These are phyloP conservation scores for Leccinum incarnatum DNA, from an alignment of 768 basidiomycete species.

Conservation along the genomic window DNA sequence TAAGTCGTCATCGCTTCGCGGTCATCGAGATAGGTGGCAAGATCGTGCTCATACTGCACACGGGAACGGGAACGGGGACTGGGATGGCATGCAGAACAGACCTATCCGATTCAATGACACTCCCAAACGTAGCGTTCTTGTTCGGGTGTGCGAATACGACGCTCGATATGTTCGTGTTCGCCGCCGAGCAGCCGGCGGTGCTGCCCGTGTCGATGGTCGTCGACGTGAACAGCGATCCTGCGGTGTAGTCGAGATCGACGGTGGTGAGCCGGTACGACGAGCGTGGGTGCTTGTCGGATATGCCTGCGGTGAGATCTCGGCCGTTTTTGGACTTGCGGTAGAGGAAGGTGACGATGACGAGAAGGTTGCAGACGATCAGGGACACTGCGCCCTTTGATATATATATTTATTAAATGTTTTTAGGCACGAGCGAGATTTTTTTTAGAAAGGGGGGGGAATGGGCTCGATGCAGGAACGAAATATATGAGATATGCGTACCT, in stretches of 20 bases:
- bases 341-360: constrained; percentile 37
- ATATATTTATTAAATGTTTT: not conserved
- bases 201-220: not conserved
- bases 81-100: not conserved
- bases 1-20: not conserved
- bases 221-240: not conserved
- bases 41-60: not conserved
- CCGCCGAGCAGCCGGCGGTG: not conserved
- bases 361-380: constrained; percentile 42
- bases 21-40: not conserved
- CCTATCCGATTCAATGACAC: not conserved
- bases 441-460: not conserved
- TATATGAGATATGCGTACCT: constrained; percentile 30
- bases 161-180: constrained; percentile 10
- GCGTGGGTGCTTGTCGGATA: not conserved
- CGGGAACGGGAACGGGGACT: not conserved
- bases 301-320: constrained; percentile 10
- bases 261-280: constrained; percentile 24
- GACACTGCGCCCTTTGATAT: constrained; percentile 33
- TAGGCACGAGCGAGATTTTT: not conserved
- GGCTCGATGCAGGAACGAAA: not conserved
- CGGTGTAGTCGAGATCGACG: constrained; percentile 20
- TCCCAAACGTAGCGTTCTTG: not conserved
- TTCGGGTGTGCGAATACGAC: not conserved
- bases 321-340: constrained; percentile 21